phyloP scores from a whole-genome alignment of 352 stramenopile species.

The Phytophthora rubi region DNA sequence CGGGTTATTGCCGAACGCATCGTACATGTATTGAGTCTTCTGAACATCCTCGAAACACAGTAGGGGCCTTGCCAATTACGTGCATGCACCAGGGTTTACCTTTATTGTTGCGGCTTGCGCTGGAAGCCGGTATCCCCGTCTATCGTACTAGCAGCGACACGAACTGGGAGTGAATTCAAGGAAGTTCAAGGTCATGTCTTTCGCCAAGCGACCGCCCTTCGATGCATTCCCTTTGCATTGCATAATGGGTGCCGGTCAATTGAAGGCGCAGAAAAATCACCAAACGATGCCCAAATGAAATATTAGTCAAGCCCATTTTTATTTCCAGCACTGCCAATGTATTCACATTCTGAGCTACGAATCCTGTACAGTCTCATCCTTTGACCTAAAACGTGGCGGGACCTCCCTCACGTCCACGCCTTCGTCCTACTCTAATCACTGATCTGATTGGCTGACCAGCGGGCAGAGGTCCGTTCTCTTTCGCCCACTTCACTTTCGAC shows the following conservation, averaged over 20 bases:
- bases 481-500: neutral
- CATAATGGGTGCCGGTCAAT: neutral
- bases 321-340: neutral
- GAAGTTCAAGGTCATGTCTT: too few species aligned
- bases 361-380: neutral
- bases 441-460: neutral
- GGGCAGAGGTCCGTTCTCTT: neutral
- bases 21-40: slow-evolving; percentile 38
- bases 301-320: neutral
- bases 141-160: too few species aligned
- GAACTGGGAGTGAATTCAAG: too few species aligned
- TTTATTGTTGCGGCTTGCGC: neutral
- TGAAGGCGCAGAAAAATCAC: neutral
- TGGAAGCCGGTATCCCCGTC: too few species aligned
- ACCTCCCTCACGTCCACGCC: neutral
- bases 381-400: neutral
- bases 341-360: neutral
- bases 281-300: neutral
- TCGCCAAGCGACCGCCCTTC: too few species aligned
- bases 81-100: slow-evolving; percentile 56
- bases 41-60: slow-evolving; percentile 51
- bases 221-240: neutral
- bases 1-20: slow-evolving; percentile 47
- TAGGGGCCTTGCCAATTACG: slow-evolving; percentile 43
- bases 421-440: neutral